Evolutionary conservation across 768 basidiomycete genomes (phyloP).

Genomic region (Sporobolomyces roseus): DNA sequence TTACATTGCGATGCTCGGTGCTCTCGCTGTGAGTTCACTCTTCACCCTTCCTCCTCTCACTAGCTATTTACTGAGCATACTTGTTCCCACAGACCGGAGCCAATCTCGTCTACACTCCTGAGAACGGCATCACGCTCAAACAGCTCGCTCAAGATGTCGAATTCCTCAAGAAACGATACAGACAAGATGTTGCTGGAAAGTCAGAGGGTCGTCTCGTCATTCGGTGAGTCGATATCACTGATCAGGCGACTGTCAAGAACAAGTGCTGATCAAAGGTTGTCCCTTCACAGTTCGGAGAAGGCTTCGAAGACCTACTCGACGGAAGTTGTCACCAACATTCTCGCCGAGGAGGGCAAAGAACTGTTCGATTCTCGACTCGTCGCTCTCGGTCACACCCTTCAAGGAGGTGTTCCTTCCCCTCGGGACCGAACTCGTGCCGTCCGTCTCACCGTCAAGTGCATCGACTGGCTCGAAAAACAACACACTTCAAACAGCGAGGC

Average conservation of each 20-base stretch:
- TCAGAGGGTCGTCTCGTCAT: conserved; percentile 91
- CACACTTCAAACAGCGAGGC: conserved; percentile 54
- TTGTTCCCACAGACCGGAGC: conserved; percentile 67
- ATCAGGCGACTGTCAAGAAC: not conserved
- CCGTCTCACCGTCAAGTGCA: conserved; percentile 82
- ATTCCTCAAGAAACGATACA: conserved; percentile 80
- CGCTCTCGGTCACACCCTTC: conserved; percentile 93
- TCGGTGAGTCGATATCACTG: conserved; percentile 56
- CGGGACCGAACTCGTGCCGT: conserved; percentile 87
- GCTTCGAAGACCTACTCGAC: conserved; percentile 87
- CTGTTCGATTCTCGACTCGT: conserved; percentile 93
- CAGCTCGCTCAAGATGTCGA: conserved; percentile 75
- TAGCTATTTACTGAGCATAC: not conserved
- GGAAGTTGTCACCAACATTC: conserved; percentile 83
- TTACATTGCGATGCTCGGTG: conserved; percentile 91
- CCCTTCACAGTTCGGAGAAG: conserved; percentile 65
- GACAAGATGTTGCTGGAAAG: conserved; percentile 78
- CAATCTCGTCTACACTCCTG: conserved; percentile 87
- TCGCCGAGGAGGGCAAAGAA: conserved; percentile 86
- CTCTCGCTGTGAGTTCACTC: conserved; percentile 70
- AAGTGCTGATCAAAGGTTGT: not conserved
- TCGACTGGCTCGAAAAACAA: conserved; percentile 81
- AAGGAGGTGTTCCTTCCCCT: conserved; percentile 93
- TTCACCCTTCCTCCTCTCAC: not conserved
- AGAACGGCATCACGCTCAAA: conserved; percentile 79